phyloP scores from a whole-genome alignment of 2,329 filamentous ascomycete genomes.

The Rhynchosporium secalis region DNA sequence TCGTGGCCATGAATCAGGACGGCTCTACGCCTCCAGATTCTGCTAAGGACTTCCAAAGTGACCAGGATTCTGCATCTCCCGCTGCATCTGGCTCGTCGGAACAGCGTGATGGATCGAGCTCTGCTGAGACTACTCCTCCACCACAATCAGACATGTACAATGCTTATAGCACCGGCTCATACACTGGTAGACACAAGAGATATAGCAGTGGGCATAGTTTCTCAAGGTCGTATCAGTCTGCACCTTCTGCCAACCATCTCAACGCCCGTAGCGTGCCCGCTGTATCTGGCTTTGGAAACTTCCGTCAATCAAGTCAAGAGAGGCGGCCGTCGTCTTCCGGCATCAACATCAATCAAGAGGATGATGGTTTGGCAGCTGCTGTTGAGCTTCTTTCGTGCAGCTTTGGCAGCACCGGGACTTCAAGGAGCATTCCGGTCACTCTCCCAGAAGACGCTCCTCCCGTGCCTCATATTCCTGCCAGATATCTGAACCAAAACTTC shows the following conservation, averaged over 20 bases:
- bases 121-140: constrained; percentile 88
- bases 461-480: constrained; percentile 81
- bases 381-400: constrained; percentile 90
- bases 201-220: constrained; percentile 59
- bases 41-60: constrained; percentile 70
- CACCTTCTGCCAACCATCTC: constrained; percentile 54
- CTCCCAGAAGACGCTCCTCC: constrained; percentile 76
- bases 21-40: constrained; percentile 64
- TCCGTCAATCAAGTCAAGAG: constrained; percentile 74
- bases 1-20: constrained; percentile 82
- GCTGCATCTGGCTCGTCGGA: constrained; percentile 80
- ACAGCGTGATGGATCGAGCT: constrained; percentile 75
- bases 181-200: constrained; percentile 52
- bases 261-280: constrained; percentile 53
- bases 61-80: constrained; percentile 79
- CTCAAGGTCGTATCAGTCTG: constrained; percentile 81
- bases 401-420: constrained; percentile 65
- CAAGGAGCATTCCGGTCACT: constrained; percentile 63
- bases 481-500: constrained; percentile 66
- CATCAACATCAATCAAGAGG: constrained; percentile 74
- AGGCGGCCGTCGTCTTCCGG: constrained; percentile 78
- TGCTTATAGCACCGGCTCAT: constrained; percentile 46
- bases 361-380: constrained; percentile 82
- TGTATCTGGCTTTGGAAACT: constrained; percentile 45
- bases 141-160: constrained; percentile 62